Conservation (phyloP, 2,329 filamentous ascomycete species). For the Falciphora oryzae region DNA sequence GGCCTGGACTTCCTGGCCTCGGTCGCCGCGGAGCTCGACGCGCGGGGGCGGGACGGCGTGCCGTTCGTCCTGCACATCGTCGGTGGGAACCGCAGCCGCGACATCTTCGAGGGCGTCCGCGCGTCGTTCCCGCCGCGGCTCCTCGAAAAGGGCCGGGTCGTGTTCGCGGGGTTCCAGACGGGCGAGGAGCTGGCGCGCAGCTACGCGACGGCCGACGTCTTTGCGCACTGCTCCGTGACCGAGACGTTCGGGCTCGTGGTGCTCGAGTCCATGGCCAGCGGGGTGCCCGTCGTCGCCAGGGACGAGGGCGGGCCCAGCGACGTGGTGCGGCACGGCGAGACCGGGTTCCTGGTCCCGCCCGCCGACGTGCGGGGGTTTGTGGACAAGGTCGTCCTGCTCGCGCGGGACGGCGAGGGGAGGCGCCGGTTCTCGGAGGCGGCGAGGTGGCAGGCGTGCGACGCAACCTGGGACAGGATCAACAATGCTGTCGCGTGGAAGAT, state of each 20-base stretch:
- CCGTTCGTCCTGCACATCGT: conserved; percentile 61
- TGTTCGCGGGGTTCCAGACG: conserved; percentile 62
- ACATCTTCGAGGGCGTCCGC: conserved; percentile 56
- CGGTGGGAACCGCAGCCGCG: conserved; percentile 59
- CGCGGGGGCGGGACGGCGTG: conserved; percentile 35
- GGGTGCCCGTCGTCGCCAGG: conserved; percentile 61
- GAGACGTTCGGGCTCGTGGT: conserved; percentile 69
- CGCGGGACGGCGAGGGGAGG: conserved; percentile 38
- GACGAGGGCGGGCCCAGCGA: conserved; percentile 66
- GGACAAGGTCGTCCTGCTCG: conserved; percentile 42
- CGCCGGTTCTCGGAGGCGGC: conserved; percentile 39
- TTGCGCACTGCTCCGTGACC: conserved; percentile 65
- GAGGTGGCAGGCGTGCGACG: conserved; percentile 52
- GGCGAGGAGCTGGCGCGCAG: conserved; percentile 57
- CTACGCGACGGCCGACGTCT: conserved; percentile 64
- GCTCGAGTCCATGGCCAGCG: conserved; percentile 65
- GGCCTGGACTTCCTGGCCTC: conserved; percentile 62
- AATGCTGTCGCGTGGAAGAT: conserved; percentile 63
- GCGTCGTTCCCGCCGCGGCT: conserved; percentile 48
- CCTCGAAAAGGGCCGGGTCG: conserved; percentile 42
- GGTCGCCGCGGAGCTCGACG: conserved; percentile 47
- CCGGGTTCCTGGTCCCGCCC: conserved; percentile 56
- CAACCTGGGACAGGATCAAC: conserved; percentile 68
- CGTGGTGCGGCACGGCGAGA: conserved; percentile 53
- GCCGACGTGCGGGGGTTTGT: conserved; percentile 56